A percentile compares a stretch with the other conserved stretches of the same genome.
phyloP scores from a whole-genome alignment of 192 early-diverging fungal species.

The Backusella australiensis region DNA sequence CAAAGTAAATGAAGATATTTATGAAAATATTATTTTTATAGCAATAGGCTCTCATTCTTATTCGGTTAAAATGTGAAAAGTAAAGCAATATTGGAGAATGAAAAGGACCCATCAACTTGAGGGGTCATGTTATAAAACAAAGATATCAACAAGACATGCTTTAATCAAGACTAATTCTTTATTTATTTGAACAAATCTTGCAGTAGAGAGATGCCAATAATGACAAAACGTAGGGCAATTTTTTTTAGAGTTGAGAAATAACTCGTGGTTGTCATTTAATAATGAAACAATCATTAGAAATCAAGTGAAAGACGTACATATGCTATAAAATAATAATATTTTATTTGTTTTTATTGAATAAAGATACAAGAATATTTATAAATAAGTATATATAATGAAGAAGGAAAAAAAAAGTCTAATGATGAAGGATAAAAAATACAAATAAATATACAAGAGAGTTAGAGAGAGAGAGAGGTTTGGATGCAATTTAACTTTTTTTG shows the following conservation, averaged over 20 bases:
- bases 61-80: too few species aligned
- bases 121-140: not conserved
- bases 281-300: not conserved
- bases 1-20: not conserved
- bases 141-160: not conserved
- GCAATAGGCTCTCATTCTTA: not conserved
- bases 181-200: not conserved
- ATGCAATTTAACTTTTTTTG: not conserved
- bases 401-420: not conserved
- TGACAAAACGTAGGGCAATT: not conserved
- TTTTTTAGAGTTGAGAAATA: not conserved
- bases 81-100: not conserved
- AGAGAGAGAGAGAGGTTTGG: not conserved
- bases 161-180: not conserved
- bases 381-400: not conserved
- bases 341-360: not conserved
- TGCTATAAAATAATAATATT: not conserved
- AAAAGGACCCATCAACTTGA: not conserved
- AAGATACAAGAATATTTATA: constrained; percentile 7
- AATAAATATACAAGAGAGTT: not conserved
- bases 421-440: not conserved
- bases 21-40: too few species aligned
- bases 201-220: not conserved
- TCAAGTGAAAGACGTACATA: too few species aligned
- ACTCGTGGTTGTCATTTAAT: not conserved